Base-by-base conservation (phyloP, 139 green algal genomes). In the Chlorella sp. region DNA sequence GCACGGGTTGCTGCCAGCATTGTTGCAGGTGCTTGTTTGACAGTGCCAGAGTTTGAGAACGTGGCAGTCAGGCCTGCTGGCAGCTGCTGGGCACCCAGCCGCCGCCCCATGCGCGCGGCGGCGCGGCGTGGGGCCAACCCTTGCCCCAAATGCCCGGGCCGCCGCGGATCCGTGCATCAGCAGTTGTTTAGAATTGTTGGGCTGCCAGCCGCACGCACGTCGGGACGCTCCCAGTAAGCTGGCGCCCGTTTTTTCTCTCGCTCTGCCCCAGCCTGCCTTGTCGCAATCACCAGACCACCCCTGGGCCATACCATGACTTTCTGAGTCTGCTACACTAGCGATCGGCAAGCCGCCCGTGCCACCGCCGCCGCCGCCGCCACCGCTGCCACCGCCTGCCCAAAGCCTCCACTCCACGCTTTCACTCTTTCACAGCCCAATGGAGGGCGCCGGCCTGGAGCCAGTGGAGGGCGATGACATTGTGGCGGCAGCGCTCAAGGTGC, bases 401-500 rank as follows among this genome's bases (percentile, higher is more conserved):
- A n/a, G n/a, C n/a, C n/a, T n/a, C n/a, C n/a, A n/a, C n/a, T n/a
- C n/a, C n/a, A n/a, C n/a, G n/a, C n/a, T n/a, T n/a, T n/a, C n/a
- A n/a, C n/a, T n/a, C n/a, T n/a, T n/a, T n/a, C n/a, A n/a, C n/a
- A n/a, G n/a, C n/a, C n/a, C n/a, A n/a, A 36, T 80, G 73, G 73
- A 20, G 23, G 2, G 13, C 38, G 70, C 41, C 26, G 23, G 7
- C 70, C 26, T 44, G 23, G 38, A 78, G 26, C 25, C 36, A 32
- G 38, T 65, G 44, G 17, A 39, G 44, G 80, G 80, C 20, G 44
- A 68, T 25, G 80, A 85, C 65, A 85, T 85, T 21, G 30, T 85
- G 21, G 25, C 25, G 2, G 64, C 47, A 16, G 80, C 80, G 0
- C 25, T 85, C 26, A 74, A 64, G 30, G 76, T 82, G 17, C 83